Base-by-base conservation (phyloP, 1,284 basidiomycete genomes). In the Papiliotrema fonsecae region DNA sequence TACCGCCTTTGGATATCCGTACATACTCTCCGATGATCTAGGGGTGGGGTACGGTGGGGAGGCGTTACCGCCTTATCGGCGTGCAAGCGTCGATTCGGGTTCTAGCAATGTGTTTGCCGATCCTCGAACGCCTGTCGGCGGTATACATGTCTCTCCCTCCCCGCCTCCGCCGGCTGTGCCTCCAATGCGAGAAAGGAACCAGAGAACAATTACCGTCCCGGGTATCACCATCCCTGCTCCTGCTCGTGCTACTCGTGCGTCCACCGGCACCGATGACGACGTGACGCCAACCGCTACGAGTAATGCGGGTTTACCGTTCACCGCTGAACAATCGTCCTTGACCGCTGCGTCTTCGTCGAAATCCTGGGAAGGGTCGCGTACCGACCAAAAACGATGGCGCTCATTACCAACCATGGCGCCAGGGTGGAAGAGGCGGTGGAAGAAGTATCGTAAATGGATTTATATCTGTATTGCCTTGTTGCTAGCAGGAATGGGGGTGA, bases 11-110 rank as follows among this genome's bases (percentile, higher is more conserved):
- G 56, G 54, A 7, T 58, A 56, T 45, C 57, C 56, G 2, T 62
- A 54, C 25, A 19, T 21, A 7, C 10, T 5, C n/a, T n/a, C 45
- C 2, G 60, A 60, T 35, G 55, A 57, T 25, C 47, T 51, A 19
- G 51, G 50, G 4, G 25, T 51, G 18, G 34, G 42, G 2, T 47
- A 44, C 25, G 37, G 30, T 36, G 44, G 49, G 28, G 69, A 72
- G 38, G 49, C 52, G 1, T 50, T 70, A 21, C 69, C 69, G n/a
- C 68, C 69, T 0, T 72, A 72, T 32, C 65, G 64, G 39, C 27
- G 46, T 6, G 28, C 45, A 4, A 4, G 35, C 5, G 11, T n/a
- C 16, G 18, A 11, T 2, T 11, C 42, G 54, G 21, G 39, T 49
- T 35, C 24, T n/a, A 28, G 26, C 16, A 22, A 30, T 6, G n/a